Conservation (phyloP, 116 monocot species). For the Papilionanthe hybrid region DNA sequence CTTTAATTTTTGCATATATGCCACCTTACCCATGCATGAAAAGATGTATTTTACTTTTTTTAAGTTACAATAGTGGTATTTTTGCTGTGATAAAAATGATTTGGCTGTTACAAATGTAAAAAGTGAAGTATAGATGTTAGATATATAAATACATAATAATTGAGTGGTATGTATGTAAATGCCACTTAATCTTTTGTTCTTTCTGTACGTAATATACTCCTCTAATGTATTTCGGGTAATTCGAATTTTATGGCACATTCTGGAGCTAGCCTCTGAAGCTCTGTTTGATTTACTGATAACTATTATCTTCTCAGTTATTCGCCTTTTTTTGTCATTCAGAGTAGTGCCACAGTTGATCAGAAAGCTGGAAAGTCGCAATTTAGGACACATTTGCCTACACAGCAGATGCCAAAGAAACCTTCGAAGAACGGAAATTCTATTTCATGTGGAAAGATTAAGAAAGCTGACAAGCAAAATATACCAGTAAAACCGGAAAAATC, state of each 20-base stretch:
- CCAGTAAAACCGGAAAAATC: constrained; percentile 23
- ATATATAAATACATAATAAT: too few relatives aligned
- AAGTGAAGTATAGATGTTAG: too few relatives aligned
- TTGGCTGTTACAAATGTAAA: too few relatives aligned
- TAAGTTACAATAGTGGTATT: too few relatives aligned
- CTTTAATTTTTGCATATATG: too few relatives aligned
- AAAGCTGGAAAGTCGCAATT: constrained; percentile 28
- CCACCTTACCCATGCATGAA: too few relatives aligned
- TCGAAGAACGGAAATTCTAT: constrained; percentile 21
- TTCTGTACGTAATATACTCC: neutral
- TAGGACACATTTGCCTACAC: neutral
- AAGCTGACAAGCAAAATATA: constrained; percentile 18
- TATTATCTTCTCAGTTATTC: neutral
- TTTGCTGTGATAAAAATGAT: too few relatives aligned
- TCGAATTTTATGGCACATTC: neutral
- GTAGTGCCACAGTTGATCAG: constrained; percentile 26
- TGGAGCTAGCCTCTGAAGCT: neutral
- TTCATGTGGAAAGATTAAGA: constrained; percentile 20
- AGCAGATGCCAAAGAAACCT: constrained; percentile 14
- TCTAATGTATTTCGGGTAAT: neutral
- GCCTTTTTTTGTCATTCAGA: constrained; percentile 7
- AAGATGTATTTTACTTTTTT: too few relatives aligned
- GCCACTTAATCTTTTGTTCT: neutral
- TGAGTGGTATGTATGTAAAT: too few relatives aligned
- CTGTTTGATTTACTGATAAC: neutral